Percentiles rank a stretch among this genome's conserved stretches.
These are phyloP conservation scores for Przewalskia tangutica DNA, from an alignment of 257 asterid genomes.

Conservation along the genomic window DNA sequence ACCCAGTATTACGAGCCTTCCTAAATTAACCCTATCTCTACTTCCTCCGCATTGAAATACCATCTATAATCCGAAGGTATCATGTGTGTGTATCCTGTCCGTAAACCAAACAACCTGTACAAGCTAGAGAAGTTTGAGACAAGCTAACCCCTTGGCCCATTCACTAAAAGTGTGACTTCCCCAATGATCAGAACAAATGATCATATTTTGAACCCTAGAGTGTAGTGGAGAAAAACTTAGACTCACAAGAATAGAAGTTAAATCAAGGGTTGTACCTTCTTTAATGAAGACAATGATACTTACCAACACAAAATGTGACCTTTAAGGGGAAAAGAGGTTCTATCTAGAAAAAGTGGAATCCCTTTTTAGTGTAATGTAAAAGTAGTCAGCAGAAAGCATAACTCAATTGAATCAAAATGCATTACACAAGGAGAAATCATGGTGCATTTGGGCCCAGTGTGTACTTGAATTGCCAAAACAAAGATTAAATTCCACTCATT, in stretches of 20 bases:
- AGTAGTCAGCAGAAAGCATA: background rate
- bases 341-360: background rate
- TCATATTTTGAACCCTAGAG: background rate
- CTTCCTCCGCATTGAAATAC: background rate
- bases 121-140: background rate
- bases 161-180: background rate
- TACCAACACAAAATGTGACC: no score
- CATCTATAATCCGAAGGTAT: background rate
- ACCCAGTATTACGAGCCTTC: background rate
- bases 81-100: background rate
- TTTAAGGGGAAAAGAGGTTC: no score
- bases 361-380: background rate
- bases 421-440: background rate
- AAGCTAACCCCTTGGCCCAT: background rate
- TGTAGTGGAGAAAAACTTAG: background rate
- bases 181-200: background rate
- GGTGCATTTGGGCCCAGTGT: background rate
- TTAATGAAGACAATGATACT: no score
- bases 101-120: background rate
- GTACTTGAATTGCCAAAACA: background rate
- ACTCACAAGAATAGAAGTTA: background rate
- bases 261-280: no score
- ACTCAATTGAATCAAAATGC: background rate
- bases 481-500: background rate
- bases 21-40: background rate